These are phyloP conservation scores for Rugonectria rugulosa DNA, from an alignment of 2,329 filamentous ascomycete genomes.

Conservation along the genomic window DNA sequence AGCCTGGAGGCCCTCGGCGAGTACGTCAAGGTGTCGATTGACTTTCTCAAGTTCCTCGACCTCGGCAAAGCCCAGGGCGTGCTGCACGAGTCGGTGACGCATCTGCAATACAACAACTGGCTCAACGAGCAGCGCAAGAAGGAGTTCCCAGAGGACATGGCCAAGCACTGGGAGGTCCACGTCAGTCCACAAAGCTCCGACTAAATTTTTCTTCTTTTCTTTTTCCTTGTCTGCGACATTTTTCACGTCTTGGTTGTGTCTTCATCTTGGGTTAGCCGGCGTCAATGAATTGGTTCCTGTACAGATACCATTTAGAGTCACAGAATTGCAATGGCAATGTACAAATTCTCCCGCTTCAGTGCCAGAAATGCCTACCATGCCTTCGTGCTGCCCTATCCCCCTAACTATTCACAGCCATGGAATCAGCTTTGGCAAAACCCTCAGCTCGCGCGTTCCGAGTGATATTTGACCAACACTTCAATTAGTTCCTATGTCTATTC, in stretches of 20 bases:
- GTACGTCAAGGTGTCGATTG: slow-evolving; percentile 66
- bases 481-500: slow-evolving; percentile 4
- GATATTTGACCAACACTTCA: not conserved
- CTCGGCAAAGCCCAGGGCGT: slow-evolving; percentile 54
- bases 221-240: not conserved
- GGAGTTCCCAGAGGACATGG: slow-evolving; percentile 44
- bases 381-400: not conserved
- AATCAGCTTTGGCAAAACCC: no score
- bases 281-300: slow-evolving; percentile 13
- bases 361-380: not conserved
- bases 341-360: slow-evolving; percentile 1
- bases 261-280: slow-evolving; percentile 15
- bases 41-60: slow-evolving; percentile 61
- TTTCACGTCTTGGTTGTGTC: not conserved
- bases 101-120: slow-evolving; percentile 51
- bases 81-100: slow-evolving; percentile 57
- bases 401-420: not conserved
- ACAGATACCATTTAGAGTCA: slow-evolving; percentile 18
- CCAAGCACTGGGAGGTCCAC: slow-evolving; percentile 53
- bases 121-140: slow-evolving; percentile 43
- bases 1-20: slow-evolving; percentile 63
- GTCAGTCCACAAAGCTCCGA: slow-evolving; percentile 41
- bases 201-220: not conserved
- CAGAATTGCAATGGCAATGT: no score
- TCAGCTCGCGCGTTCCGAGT: no score